Evolutionary conservation across 2,329 filamentous ascomycete genomes (phyloP).

Genomic region (Alternaria brassicicola): DNA sequence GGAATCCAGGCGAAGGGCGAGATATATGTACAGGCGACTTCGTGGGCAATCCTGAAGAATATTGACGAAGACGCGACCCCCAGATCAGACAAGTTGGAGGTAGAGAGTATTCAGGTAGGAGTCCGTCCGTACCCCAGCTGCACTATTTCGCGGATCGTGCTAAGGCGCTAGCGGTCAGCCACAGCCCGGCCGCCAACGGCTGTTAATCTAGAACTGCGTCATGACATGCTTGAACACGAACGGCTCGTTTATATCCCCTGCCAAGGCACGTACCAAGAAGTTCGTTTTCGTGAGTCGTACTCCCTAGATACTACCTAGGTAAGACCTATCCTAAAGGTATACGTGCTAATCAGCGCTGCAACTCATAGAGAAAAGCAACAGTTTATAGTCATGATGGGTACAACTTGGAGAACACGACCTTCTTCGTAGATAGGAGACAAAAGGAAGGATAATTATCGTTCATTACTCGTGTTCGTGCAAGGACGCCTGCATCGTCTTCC

Average conservation of each 20-base stretch:
- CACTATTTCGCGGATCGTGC: constrained; percentile 15
- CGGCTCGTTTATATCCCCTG: not conserved
- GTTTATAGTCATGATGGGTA: not conserved
- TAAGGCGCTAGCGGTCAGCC: constrained; percentile 10
- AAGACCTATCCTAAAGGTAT: too few species aligned
- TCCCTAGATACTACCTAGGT: too few species aligned
- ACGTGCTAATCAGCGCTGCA: too few species aligned
- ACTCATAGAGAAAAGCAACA: too few species aligned
- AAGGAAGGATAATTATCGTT: not conserved
- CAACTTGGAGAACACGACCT: not conserved
- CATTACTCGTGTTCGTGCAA: not conserved
- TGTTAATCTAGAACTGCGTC: constrained; percentile 8
- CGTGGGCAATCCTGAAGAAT: not conserved
- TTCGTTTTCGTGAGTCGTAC: too few species aligned
- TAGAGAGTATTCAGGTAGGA: constrained; percentile 3
- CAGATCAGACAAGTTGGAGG: constrained; percentile 9
- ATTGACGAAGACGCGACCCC: constrained; percentile 11
- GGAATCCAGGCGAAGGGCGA: not conserved
- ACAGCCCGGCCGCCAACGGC: constrained; percentile 13
- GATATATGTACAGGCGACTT: not conserved
- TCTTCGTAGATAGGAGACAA: not conserved
- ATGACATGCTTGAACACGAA: constrained; percentile 5
- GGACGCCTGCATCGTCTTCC: not conserved
- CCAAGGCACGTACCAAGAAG: not conserved
- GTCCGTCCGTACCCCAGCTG: constrained; percentile 7